A percentile compares a stretch with the other conserved stretches of the same genome.
Conservation (phyloP, 2,329 filamentous ascomycete species). For the Daldinia sp. region DNA sequence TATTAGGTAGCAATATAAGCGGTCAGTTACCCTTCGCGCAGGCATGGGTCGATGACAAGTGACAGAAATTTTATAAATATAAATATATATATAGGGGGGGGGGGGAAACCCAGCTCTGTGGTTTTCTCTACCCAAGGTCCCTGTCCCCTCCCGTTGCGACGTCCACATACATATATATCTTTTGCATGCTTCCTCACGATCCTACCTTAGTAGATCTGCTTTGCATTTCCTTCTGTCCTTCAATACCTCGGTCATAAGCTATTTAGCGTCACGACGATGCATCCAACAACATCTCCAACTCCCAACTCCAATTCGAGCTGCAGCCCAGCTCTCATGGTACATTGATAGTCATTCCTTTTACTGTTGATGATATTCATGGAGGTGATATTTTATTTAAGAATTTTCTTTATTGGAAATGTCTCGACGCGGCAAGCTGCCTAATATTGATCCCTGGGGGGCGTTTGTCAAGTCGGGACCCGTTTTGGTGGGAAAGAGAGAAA, state of each 20-base stretch:
- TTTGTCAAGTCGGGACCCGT: not conserved
- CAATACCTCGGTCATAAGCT: constrained; percentile 6
- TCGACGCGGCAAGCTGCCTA: constrained; percentile 1
- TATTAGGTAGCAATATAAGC: constrained; percentile 39
- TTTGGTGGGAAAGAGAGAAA: not conserved
- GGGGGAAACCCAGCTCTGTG: constrained; percentile 1
- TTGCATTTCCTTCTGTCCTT: constrained; percentile 14
- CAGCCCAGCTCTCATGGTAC: not conserved
- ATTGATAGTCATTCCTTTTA: not conserved
- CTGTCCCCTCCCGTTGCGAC: constrained; percentile 3
- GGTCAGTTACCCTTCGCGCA: constrained; percentile 33
- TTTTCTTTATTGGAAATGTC: constrained; percentile 5
- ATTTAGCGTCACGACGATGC: not conserved
- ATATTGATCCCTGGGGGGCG: not conserved
- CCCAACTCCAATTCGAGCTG: not conserved
- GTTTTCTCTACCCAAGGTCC: not conserved
- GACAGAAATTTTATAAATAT: constrained; percentile 26
- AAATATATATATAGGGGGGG: constrained; percentile 21
- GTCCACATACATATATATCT: constrained; percentile 9
- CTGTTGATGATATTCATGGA: constrained; percentile 2
- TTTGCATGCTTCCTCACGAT: constrained; percentile 12
- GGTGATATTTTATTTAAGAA: not conserved
- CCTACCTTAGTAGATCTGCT: constrained; percentile 10
- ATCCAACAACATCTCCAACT: not conserved
- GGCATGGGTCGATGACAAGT: constrained; percentile 36